Percentiles rank a stretch among this genome's conserved stretches.
phyloP scores from a whole-genome alignment of 2,329 filamentous ascomycete species.

The Aspergillus tanneri region DNA sequence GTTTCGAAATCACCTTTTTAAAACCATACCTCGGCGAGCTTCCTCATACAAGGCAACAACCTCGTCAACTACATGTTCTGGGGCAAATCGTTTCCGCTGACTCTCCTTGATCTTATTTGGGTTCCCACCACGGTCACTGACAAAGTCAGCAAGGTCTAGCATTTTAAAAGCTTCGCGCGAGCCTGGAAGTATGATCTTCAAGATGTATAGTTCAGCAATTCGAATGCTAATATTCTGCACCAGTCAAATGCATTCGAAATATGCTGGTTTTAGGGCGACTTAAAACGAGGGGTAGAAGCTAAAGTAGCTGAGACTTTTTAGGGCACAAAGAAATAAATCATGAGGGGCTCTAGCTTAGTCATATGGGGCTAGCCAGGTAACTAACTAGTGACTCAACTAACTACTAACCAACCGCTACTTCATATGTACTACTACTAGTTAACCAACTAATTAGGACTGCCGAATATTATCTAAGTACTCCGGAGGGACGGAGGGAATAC shows the following conservation, averaged over 20 bases:
- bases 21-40: slow-evolving; percentile 66
- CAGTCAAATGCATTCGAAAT: no score
- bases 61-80: slow-evolving; percentile 83
- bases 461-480: no score
- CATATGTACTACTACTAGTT: no score
- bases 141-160: slow-evolving; percentile 77
- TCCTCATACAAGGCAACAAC: slow-evolving; percentile 85
- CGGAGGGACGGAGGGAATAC: no score
- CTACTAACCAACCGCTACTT: neutral
- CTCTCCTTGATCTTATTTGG: slow-evolving; percentile 89
- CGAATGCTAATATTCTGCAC: no score
- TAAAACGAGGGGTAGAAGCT: slow-evolving; percentile 12
- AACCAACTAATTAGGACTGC: no score
- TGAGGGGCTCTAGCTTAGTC: slow-evolving; percentile 7
- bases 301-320: slow-evolving; percentile 9
- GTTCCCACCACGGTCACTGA: slow-evolving; percentile 84
- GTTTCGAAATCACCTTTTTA: neutral
- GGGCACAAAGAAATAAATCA: slow-evolving; percentile 9
- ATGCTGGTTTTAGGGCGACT: neutral
- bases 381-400: neutral
- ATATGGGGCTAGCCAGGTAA: neutral
- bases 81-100: slow-evolving; percentile 77
- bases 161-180: slow-evolving; percentile 48
- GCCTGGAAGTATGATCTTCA: neutral
- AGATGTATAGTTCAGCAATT: no score